Percentiles rank a stretch among this genome's conserved stretches.
Evolutionary conservation across 495 filamentous ascomycete species (phyloP).

Genomic region (Filosporella fistucella): DNA sequence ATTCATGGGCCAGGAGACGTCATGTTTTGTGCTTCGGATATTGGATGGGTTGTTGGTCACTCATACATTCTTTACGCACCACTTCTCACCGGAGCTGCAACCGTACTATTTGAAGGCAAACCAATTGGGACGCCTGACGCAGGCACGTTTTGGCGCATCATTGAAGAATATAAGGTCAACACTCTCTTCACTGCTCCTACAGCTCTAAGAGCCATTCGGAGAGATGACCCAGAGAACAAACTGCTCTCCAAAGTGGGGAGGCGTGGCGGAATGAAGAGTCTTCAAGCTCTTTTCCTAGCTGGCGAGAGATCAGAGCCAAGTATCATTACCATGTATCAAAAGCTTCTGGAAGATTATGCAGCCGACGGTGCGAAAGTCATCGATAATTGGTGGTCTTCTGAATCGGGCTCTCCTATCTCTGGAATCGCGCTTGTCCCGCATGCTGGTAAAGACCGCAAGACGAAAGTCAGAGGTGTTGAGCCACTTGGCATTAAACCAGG

Average conservation of each 20-base stretch:
- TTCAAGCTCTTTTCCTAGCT: conserved; percentile 77
- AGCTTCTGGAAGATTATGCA: conserved; percentile 60
- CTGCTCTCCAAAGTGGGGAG: conserved; percentile 56
- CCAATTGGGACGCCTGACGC: conserved; percentile 87
- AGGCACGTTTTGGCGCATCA: conserved; percentile 80
- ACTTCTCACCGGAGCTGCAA: conserved; percentile 78
- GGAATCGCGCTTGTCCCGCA: conserved; percentile 65
- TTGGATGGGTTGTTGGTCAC: conserved; percentile 84
- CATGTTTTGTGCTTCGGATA: conserved; percentile 80
- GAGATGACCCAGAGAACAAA: conserved; percentile 73
- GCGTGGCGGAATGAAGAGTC: conserved; percentile 59
- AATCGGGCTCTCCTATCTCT: conserved; percentile 85
- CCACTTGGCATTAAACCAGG: conserved; percentile 62
- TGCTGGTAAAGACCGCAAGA: conserved; percentile 37
- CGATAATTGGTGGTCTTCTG: conserved; percentile 97
- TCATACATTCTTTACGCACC: conserved; percentile 84
- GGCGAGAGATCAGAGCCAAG: conserved; percentile 87
- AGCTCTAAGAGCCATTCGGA: conserved; percentile 79
- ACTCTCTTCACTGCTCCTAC: conserved; percentile 82
- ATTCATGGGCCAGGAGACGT: conserved; percentile 78
- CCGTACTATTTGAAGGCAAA: conserved; percentile 88
- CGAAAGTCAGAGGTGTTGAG: conserved; percentile 27
- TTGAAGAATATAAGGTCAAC: conserved; percentile 82
- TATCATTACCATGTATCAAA: conserved; percentile 75
- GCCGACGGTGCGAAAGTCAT: conserved; percentile 63